Percentiles rank a stretch among this genome's conserved stretches.
Evolutionary conservation across 2,329 filamentous ascomycete genomes (phyloP).

Genomic region (Allantophomopsis lycopodina): DNA sequence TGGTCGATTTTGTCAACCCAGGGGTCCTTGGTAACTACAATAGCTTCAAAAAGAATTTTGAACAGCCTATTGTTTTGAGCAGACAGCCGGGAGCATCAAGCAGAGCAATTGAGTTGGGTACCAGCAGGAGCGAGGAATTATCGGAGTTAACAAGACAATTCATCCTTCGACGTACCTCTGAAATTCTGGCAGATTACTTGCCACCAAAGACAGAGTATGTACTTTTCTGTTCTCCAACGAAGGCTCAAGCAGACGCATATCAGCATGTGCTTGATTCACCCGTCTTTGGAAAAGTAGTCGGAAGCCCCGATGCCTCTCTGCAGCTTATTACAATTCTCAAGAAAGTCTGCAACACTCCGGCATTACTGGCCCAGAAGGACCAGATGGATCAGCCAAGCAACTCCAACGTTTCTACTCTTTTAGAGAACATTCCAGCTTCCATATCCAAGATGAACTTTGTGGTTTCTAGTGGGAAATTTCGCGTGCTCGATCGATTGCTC

Average conservation of each 20-base stretch:
- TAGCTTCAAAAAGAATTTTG: slow-evolving; percentile 90
- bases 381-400: slow-evolving; percentile 19
- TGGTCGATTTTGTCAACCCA: slow-evolving; percentile 86
- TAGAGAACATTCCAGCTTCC: slow-evolving; percentile 38
- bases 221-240: slow-evolving; percentile 80
- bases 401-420: slow-evolving; percentile 23
- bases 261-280: slow-evolving; percentile 50
- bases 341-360: slow-evolving; percentile 62
- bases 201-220: slow-evolving; percentile 96
- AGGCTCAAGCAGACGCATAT: slow-evolving; percentile 84
- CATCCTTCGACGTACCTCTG: slow-evolving; percentile 75
- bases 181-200: slow-evolving; percentile 75
- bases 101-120: slow-evolving; percentile 56
- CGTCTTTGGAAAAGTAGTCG: slow-evolving; percentile 45
- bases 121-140: slow-evolving; percentile 73
- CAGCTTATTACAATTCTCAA: slow-evolving; percentile 61
- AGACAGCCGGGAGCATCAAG: slow-evolving; percentile 34
- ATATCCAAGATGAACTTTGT: slow-evolving; percentile 37
- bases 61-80: slow-evolving; percentile 73
- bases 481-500: slow-evolving; percentile 51
- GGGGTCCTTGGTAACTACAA: slow-evolving; percentile 88
- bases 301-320: slow-evolving; percentile 46
- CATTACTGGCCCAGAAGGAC: slow-evolving; percentile 37
- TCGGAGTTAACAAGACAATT: slow-evolving; percentile 83
- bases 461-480: slow-evolving; percentile 49